Evolutionary conservation across 495 filamentous ascomycete genomes (phyloP), one percentile per base, ranked within the genome.

Genomic region (Friedmanniomyces endolithicus): DNA sequence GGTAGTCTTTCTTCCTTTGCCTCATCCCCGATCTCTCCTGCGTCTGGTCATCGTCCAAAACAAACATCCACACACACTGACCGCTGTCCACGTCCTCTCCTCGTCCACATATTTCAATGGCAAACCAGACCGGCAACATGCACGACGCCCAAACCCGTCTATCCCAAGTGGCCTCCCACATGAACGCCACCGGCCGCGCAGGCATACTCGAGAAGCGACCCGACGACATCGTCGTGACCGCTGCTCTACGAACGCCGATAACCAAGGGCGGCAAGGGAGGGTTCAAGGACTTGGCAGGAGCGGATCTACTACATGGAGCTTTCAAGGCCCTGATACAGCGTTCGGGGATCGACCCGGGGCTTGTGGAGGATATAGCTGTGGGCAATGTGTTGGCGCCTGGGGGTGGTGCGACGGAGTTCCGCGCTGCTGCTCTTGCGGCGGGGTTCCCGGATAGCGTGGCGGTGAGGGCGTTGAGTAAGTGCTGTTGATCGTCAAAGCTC

Each of bases 391-490:
- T 98, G 25, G 78, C 90, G 6, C 90, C 92, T 17, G 92, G 92
- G 58, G 92, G 87, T 56, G 92, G 92, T 60, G 92, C 94, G 22
- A 98, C 92, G 39, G 92, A 97, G 73, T 95, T 90, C 80, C 82
- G 92, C 60, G 92, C 89, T 56, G 90, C 94, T 16, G 82, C 86
- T 29, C 77, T 98, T 17, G 87, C 90, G 11, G 92, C 92, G 51
- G 94, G 92, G 29, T 88, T 98, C 71, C 87, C 94, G 34, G 87
- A 85, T 63, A 74, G 78, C 22, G 76, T 90, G 0, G 85, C 88
- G 14, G 85, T 94, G 20, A 89, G 85, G 72, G 78, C 78, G 35
- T 70, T 95, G 67, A 98, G 37, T 41, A 41, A 6, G 37, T 41
- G 37, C 12, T 41, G 16, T 14, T 14, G 33, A 8, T 35, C 33